Evolutionary conservation across 164 flowering plant species (phyloP), one percentile per base, ranked within the genome.

Genomic region (Platanus orientalis): DNA sequence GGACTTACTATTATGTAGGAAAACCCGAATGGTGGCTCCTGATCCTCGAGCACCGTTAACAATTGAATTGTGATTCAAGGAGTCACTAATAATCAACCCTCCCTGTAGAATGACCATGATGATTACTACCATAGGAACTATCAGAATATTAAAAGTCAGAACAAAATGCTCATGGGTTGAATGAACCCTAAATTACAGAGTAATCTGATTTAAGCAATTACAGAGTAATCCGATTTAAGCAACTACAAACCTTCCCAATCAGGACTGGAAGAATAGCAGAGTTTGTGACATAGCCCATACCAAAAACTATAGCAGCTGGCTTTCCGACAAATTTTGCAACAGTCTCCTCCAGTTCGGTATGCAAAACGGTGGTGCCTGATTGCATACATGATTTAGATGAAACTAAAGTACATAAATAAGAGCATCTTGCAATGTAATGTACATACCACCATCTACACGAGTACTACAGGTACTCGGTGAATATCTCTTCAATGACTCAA

Each of bases 11-110:
- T 94, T 94, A 69, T 94, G 95, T 60, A 84, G 97, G 76, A 91
- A 94, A 71, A 94, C 97, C 34, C 96, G 83, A 73, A 94, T 66
- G n/a, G 94, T 85, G 34, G 97, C 96, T 70, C 96, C 94, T 44
- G 96, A 94, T 47, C 97, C 99, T 59, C 94, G 90, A 71, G 99
- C 94, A 78, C 99, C 97, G 74, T 92, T 94, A 20, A 94, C 96
- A 75, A 94, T 94, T 24, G 99, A 94, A 72, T 83, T 91, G 76
- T 94, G 99, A 69, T 94, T 94, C 75, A 94, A 62, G 26, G 97
- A 89, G 75, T 94, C 97, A 67, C 99, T 94, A 50, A 94, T 84
- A 51, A 94, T 89, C 80, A 94, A 75, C 19, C 89, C 83, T 63
- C 96, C 97, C 96, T 91, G 82, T 54, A 10, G 32, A n/a, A 74